Conservation (phyloP, 1,284 basidiomycete species). For the Marasmius sp. region DNA sequence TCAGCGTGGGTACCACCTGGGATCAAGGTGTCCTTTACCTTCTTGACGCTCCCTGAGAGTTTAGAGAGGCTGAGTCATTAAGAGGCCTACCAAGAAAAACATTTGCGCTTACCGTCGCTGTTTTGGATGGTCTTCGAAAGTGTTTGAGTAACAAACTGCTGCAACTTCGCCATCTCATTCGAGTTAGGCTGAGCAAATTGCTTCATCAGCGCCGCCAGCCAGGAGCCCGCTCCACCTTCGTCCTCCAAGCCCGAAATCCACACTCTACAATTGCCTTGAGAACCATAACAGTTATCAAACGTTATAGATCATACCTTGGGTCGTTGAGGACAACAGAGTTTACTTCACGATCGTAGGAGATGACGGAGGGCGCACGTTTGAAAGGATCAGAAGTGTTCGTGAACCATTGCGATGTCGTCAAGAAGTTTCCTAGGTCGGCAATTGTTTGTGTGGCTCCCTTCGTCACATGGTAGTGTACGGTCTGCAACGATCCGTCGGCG, state of each 20-base stretch:
- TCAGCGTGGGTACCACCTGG: background rate
- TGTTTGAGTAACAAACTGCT: constrained; percentile 47
- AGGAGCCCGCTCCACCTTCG: constrained; percentile 59
- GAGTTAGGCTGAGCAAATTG: constrained; percentile 54
- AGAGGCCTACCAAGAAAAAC: background rate
- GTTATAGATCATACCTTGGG: constrained; percentile 15
- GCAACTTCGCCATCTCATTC: constrained; percentile 51
- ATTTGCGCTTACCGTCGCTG: constrained; percentile 37
- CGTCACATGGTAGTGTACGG: constrained; percentile 54
- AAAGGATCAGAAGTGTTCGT: constrained; percentile 51
- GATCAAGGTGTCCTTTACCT: constrained; percentile 29
- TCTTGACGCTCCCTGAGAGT: constrained; percentile 47
- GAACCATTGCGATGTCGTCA: constrained; percentile 59
- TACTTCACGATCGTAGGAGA: constrained; percentile 54
- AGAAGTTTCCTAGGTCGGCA: constrained; percentile 52
- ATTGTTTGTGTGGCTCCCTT: constrained; percentile 46
- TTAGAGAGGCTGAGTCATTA: background rate
- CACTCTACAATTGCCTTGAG: constrained; percentile 29
- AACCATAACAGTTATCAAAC: constrained; percentile 17
- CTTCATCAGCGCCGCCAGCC: constrained; percentile 58
- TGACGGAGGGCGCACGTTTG: constrained; percentile 53
- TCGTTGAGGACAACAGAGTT: constrained; percentile 50
- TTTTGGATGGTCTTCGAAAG: constrained; percentile 56
- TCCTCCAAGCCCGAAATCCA: constrained; percentile 62
- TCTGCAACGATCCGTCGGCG: constrained; percentile 51